A percentile compares a stretch with the other conserved stretches of the same genome.
Evolutionary conservation across 164 flowering plant species (phyloP).

Genomic region (Vitis amurensis): DNA sequence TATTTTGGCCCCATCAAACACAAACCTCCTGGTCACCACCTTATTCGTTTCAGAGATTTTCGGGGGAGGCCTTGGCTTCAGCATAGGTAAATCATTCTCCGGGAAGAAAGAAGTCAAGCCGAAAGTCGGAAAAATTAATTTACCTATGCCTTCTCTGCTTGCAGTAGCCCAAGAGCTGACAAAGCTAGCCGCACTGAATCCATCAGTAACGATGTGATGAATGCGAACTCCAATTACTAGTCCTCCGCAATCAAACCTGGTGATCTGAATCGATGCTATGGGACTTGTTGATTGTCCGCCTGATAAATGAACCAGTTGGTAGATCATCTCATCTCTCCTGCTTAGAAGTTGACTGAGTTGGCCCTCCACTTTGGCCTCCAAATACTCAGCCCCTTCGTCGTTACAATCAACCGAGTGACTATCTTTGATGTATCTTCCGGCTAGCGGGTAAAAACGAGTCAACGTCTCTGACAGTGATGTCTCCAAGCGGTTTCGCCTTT

Average conservation of each 20-base stretch:
- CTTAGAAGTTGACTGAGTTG: background rate
- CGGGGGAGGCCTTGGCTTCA: background rate
- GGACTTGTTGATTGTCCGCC: background rate
- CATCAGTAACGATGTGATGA: slow-evolving; percentile 5
- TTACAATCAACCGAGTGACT: slow-evolving; percentile 9
- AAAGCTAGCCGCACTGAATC: background rate
- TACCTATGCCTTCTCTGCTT: background rate
- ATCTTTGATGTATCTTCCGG: slow-evolving; percentile 12
- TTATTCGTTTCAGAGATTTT: background rate
- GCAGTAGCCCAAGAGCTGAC: slow-evolving; percentile 9
- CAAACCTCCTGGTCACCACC: slow-evolving; percentile 15
- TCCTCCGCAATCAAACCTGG: slow-evolving; percentile 19
- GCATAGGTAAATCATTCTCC: background rate
- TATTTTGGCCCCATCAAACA: slow-evolving; percentile 3
- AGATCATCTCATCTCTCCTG: background rate
- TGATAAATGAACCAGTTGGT: background rate
- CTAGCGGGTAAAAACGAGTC: slow-evolving; percentile 4
- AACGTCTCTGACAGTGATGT: too few relatives aligned
- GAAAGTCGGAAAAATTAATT: slow-evolving; percentile 9
- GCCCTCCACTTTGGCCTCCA: slow-evolving; percentile 4
- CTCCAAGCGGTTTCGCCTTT: too few relatives aligned
- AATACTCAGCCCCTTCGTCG: slow-evolving; percentile 14
- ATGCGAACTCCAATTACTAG: background rate
- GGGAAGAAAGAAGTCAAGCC: background rate
- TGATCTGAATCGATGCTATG: slow-evolving; percentile 8